Percentiles rank a stretch among this genome's conserved stretches.
phyloP scores from a whole-genome alignment of 192 early-diverging fungal genomes.

The Mortierella alpina region DNA sequence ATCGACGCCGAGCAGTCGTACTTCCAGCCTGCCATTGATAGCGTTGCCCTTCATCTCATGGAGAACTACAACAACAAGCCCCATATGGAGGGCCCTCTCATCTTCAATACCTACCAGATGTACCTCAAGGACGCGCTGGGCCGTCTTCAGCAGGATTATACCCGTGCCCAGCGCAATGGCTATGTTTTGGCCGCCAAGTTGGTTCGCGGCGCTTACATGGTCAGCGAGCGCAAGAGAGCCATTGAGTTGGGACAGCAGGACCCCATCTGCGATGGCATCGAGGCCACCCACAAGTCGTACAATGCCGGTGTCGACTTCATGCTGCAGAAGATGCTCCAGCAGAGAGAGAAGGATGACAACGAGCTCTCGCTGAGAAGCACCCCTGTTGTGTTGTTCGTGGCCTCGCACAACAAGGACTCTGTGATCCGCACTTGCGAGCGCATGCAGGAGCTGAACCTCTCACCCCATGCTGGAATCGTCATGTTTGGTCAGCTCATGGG shows the following conservation, averaged over 20 bases:
- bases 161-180: slow-evolving; percentile 72
- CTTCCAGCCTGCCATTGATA: slow-evolving; percentile 94
- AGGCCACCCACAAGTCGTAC: slow-evolving; percentile 87
- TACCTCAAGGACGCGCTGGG: slow-evolving; percentile 78
- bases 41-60: slow-evolving; percentile 77
- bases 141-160: slow-evolving; percentile 75
- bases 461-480: slow-evolving; percentile 69
- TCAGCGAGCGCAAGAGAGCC: slow-evolving; percentile 74
- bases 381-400: slow-evolving; percentile 83
- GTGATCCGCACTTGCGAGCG: slow-evolving; percentile 68
- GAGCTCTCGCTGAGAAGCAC: slow-evolving; percentile 33
- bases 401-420: slow-evolving; percentile 90
- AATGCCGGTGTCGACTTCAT: slow-evolving; percentile 81
- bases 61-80: slow-evolving; percentile 72
- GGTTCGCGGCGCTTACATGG: slow-evolving; percentile 90
- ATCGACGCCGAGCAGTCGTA: slow-evolving; percentile 96
- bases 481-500: slow-evolving; percentile 94
- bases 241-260: slow-evolving; percentile 71
- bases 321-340: slow-evolving; percentile 58
- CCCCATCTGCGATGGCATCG: slow-evolving; percentile 84
- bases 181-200: slow-evolving; percentile 89
- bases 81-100: slow-evolving; percentile 62
- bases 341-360: slow-evolving; percentile 7
- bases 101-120: slow-evolving; percentile 98
- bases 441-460: slow-evolving; percentile 70